Evolutionary conservation across 306 rosid species (phyloP).

Genomic region (Begonia fuchsioides): DNA sequence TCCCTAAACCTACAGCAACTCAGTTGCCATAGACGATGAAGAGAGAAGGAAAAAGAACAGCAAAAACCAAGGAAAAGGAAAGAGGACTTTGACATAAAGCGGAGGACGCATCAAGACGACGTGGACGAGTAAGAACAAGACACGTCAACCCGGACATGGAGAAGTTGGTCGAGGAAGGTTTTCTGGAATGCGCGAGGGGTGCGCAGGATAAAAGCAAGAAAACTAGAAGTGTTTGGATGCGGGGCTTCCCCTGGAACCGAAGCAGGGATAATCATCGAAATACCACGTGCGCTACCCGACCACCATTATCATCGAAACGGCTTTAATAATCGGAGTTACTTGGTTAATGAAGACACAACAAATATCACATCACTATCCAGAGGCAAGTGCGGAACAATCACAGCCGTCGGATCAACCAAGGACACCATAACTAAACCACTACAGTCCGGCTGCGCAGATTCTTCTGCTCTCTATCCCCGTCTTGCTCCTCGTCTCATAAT

Average conservation of each 20-base stretch:
- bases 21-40: slow-evolving; percentile 8
- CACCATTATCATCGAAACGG: background rate
- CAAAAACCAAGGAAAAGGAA: slow-evolving; percentile 17
- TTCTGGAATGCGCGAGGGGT: slow-evolving; percentile 36
- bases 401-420: no score
- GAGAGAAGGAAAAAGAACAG: slow-evolving; percentile 9
- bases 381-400: no score
- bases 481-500: slow-evolving; percentile 15
- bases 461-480: slow-evolving; percentile 31
- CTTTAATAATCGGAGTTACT: no score
- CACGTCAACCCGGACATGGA: slow-evolving; percentile 37
- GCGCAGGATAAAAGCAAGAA: slow-evolving; percentile 6
- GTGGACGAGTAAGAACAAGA: slow-evolving; percentile 14
- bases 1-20: slow-evolving; percentile 3
- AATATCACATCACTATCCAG: no score
- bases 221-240: slow-evolving; percentile 12
- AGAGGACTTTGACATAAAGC: slow-evolving; percentile 6
- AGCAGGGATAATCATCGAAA: slow-evolving; percentile 28
- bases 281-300: slow-evolving; percentile 3
- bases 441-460: slow-evolving; percentile 24
- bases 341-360: no score
- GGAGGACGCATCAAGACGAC: slow-evolving; percentile 19
- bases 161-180: slow-evolving; percentile 15
- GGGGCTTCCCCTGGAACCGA: slow-evolving; percentile 61
- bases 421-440: no score